Conservation (phyloP, 1,284 basidiomycete genomes). For the Pseudozyma tsukubaensis region DNA sequence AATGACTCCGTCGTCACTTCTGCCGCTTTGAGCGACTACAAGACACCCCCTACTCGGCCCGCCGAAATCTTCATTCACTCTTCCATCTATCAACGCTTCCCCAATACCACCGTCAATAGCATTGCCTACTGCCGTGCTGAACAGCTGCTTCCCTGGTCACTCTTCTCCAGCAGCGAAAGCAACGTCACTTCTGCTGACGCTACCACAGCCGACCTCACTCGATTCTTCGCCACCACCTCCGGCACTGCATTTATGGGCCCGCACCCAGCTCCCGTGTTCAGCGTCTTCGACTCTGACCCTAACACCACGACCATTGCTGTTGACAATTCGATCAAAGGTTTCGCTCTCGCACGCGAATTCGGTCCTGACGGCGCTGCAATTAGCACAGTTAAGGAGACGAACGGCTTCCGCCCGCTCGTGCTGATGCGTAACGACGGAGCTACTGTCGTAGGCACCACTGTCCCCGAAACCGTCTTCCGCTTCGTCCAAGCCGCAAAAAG, state of each 20-base stretch:
- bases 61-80: conserved; percentile 45
- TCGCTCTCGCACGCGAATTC: conserved; percentile 24
- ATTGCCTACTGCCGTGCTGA: conserved; percentile 38
- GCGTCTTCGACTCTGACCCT: conserved; percentile 29
- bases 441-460: conserved; percentile 27
- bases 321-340: conserved; percentile 36
- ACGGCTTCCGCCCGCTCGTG: conserved; percentile 43
- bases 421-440: conserved; percentile 50
- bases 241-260: conserved; percentile 34
- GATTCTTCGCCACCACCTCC: conserved; percentile 25
- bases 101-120: conserved; percentile 42
- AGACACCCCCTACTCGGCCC: conserved; percentile 20
- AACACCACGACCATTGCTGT: conserved; percentile 16
- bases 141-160: conserved; percentile 38
- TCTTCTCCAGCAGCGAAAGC: conserved; percentile 12
- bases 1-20: conserved; percentile 41
- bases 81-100: conserved; percentile 41
- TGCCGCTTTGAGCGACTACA: conserved; percentile 28
- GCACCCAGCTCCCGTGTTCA: conserved; percentile 34
- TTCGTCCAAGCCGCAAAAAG: conserved; percentile 40
- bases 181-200: conserved; percentile 8
- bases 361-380: conserved; percentile 14
- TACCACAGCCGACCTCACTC: conserved; percentile 17
- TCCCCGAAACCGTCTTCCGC: conserved; percentile 38
- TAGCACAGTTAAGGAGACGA: conserved; percentile 16